Evolutionary conservation across 768 basidiomycete genomes (phyloP), one percentile per base, ranked within the genome.

Genomic region (Suillus ampliporus): DNA sequence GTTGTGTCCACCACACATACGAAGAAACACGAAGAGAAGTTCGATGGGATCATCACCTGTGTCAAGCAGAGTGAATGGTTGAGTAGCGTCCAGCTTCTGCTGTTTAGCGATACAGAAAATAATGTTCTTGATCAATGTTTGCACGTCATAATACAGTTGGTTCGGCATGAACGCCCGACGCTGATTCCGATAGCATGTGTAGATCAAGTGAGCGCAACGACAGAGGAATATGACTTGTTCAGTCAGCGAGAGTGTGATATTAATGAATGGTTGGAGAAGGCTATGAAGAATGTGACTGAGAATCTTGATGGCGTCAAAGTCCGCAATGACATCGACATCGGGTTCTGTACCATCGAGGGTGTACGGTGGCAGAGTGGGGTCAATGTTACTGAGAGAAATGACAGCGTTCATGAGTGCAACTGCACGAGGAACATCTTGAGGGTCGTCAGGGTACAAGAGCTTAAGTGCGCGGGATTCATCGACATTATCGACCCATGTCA

Each of bases 351-450:
- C 59, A 40, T 44, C 41, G 5, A 19, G 34, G 4, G 47, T 60
- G 40, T 34, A 60, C 2, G 43, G 57, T 11, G 57, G 57, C 13
- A 38, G 26, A 37, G 7, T n/a, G 14, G 40, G 23, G 44, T 43
- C 19, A 19, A 67, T n/a, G 2, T 59, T 31, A 23, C 60, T 15
- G 10, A 69, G 40, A 2, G 38, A 28, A 9, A 35, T 53, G 48
- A 70, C 26, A 40, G 60, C 28, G 2, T 50, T 41, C 7, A 77
- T 65, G 8, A 77, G 71, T 47, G 72, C 66, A 19, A 75, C 67
- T 13, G 74, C 74, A 26, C 67, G 61, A 0, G 76, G 76, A n/a
- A 77, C 76, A 62, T 77, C 69, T 61, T 78, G 76, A 14, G 69
- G 62, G 65, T 77, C 74, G 23, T 69, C 68, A 0, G 74, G 75